These are phyloP conservation scores for Plenodomus tracheiphilus DNA, from an alignment of 2,329 filamentous ascomycete species.

Conservation along the genomic window DNA sequence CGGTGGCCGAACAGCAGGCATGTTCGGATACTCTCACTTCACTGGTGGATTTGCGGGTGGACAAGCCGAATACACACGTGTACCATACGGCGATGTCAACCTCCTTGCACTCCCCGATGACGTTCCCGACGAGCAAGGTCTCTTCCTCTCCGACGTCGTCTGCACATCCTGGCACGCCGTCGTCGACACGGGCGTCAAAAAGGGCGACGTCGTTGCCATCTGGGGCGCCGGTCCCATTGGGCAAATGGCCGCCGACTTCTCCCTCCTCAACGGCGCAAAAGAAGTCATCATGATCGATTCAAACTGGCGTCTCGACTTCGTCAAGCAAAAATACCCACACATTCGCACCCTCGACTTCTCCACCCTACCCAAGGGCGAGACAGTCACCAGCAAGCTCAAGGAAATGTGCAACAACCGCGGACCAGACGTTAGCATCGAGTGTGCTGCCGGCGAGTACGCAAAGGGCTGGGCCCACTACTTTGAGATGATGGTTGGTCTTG, in stretches of 20 bases:
- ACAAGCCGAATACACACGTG: constrained; percentile 83
- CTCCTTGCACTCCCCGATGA: constrained; percentile 75
- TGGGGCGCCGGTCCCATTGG: constrained; percentile 89
- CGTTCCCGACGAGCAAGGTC: constrained; percentile 80
- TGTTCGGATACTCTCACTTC: constrained; percentile 66
- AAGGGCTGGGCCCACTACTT: constrained; percentile 65
- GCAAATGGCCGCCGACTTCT: constrained; percentile 71
- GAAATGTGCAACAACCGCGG: constrained; percentile 70
- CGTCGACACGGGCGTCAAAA: constrained; percentile 79
- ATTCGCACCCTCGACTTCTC: constrained; percentile 72
- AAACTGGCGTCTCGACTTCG: constrained; percentile 69
- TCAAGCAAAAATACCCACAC: constrained; percentile 66
- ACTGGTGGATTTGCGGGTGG: constrained; percentile 86
- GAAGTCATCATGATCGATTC: constrained; percentile 80
- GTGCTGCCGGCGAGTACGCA: constrained; percentile 65
- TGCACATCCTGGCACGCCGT: constrained; percentile 80
- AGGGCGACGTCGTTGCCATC: constrained; percentile 76
- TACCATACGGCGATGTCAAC: constrained; percentile 80
- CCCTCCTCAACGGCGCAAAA: constrained; percentile 71
- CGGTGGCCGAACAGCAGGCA: constrained; percentile 72
- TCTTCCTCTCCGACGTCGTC: constrained; percentile 82
- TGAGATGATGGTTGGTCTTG: constrained; percentile 65
- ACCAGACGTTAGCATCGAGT: constrained; percentile 75
- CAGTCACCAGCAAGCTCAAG: constrained; percentile 72
- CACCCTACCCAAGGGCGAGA: constrained; percentile 63